phyloP scores from a whole-genome alignment of 2,329 filamentous ascomycete genomes.

The Penicillium frequentans region DNA sequence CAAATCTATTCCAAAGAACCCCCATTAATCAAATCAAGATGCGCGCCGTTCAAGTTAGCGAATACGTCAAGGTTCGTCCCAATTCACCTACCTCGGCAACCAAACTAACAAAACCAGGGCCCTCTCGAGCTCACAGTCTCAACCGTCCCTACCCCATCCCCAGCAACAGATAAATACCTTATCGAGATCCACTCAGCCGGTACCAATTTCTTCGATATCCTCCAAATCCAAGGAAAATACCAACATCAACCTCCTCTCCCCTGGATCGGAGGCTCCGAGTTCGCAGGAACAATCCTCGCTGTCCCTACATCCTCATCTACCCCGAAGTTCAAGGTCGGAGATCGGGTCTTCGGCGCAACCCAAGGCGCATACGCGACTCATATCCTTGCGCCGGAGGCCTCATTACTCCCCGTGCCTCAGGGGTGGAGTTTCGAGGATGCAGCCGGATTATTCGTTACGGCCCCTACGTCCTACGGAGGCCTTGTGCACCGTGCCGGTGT shows the following conservation, averaged over 20 bases:
- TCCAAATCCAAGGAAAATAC: constrained; percentile 95
- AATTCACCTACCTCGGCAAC: constrained; percentile 3
- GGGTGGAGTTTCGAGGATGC: constrained; percentile 85
- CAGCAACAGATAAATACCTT: constrained; percentile 73
- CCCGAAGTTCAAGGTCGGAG: constrained; percentile 71
- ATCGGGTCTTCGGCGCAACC: constrained; percentile 79
- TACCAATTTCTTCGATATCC: constrained; percentile 95
- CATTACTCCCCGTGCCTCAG: constrained; percentile 70
- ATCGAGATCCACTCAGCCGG: constrained; percentile 84
- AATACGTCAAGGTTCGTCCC: constrained; percentile 68
- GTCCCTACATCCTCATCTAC: constrained; percentile 55
- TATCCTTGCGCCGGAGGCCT: constrained; percentile 64
- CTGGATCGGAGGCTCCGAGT: constrained; percentile 85
- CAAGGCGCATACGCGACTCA: constrained; percentile 86
- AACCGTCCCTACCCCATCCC: constrained; percentile 71
- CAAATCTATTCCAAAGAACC: neutral
- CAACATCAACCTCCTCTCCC: constrained; percentile 87
- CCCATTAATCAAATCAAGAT: constrained; percentile 49
- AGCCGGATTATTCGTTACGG: constrained; percentile 87
- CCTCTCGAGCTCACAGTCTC: constrained; percentile 76
- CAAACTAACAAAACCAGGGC: constrained; percentile 51
- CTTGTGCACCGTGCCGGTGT: constrained; percentile 76
- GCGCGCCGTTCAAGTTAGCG: constrained; percentile 71
- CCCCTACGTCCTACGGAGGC: constrained; percentile 83
- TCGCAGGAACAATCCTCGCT: constrained; percentile 73